Percentiles rank a stretch among this genome's conserved stretches.
Evolutionary conservation across 768 basidiomycete species (phyloP).

Genomic region (Tricholoma matsutake): DNA sequence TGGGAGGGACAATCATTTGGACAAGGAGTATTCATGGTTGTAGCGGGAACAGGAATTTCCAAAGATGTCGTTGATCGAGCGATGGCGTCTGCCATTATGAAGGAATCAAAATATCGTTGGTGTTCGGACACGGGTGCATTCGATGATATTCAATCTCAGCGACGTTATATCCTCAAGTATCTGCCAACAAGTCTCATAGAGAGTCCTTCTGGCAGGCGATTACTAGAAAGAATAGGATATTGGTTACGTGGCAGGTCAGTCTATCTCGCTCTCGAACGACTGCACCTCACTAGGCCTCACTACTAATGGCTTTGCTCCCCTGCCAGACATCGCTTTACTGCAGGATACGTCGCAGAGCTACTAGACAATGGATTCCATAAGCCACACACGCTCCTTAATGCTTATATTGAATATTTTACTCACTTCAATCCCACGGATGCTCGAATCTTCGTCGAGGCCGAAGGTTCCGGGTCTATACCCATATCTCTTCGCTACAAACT

Average conservation of each 20-base stretch:
- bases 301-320: conserved; percentile 1
- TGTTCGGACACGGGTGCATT: conserved; percentile 45
- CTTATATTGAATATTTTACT: conserved; percentile 40
- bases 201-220: conserved; percentile 25
- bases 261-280: not conserved
- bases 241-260: conserved; percentile 45
- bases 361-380: conserved; percentile 34
- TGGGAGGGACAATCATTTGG: conserved; percentile 38
- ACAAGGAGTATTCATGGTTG: conserved; percentile 40
- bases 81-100: conserved; percentile 46
- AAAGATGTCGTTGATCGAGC: conserved; percentile 43
- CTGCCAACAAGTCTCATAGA: conserved; percentile 30
- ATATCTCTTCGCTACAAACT: conserved; percentile 36
- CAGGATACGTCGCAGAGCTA: conserved; percentile 40
- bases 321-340: conserved; percentile 43
- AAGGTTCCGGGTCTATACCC: conserved; percentile 25
- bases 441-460: conserved; percentile 24
- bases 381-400: conserved; percentile 39
- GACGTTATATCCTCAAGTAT: conserved; percentile 35
- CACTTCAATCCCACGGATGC: conserved; percentile 39
- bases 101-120: conserved; percentile 43
- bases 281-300: not conserved
- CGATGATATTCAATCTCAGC: conserved; percentile 30
- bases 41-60: conserved; percentile 45
- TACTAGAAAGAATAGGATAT: conserved; percentile 40